Percentiles rank a stretch among this genome's conserved stretches.
phyloP scores from a whole-genome alignment of 1,284 basidiomycete species.

The Caloboletus firmus region DNA sequence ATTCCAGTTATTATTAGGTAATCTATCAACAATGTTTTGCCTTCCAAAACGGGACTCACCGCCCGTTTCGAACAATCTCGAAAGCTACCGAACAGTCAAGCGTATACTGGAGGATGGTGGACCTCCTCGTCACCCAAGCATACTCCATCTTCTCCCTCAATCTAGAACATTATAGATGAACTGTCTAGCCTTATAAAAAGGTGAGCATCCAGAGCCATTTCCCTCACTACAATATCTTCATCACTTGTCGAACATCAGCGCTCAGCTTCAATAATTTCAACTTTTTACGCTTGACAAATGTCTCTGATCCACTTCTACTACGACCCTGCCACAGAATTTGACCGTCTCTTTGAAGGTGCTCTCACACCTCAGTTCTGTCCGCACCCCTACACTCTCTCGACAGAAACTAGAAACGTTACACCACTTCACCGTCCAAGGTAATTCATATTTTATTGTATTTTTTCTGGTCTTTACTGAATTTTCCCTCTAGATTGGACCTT shows the following conservation, averaged over 20 bases:
- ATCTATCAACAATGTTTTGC: neutral
- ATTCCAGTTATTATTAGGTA: conserved; percentile 3
- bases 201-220: neutral
- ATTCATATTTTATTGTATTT: fast-evolving
- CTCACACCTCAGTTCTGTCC: neutral
- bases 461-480: neutral
- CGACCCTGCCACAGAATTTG: conserved; percentile 4
- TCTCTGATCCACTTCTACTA: conserved; percentile 6
- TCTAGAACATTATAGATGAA: conserved; percentile 7
- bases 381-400: neutral
- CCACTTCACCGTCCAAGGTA: neutral
- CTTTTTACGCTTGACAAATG: conserved; percentile 8
- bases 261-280: too few species aligned
- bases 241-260: neutral
- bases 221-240: neutral
- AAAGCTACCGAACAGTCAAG: conserved; percentile 9
- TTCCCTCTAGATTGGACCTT: conserved; percentile 32
- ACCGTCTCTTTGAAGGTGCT: conserved; percentile 13
- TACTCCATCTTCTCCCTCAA: neutral
- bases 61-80: conserved; percentile 5
- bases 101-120: neutral
- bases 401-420: neutral
- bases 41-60: conserved; percentile 7
- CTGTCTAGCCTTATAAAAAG: neutral
- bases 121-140: neutral